These are phyloP conservation scores for Luzula sylvatica DNA, from an alignment of 176 grass and related monocot genomes.

Conservation along the genomic window DNA sequence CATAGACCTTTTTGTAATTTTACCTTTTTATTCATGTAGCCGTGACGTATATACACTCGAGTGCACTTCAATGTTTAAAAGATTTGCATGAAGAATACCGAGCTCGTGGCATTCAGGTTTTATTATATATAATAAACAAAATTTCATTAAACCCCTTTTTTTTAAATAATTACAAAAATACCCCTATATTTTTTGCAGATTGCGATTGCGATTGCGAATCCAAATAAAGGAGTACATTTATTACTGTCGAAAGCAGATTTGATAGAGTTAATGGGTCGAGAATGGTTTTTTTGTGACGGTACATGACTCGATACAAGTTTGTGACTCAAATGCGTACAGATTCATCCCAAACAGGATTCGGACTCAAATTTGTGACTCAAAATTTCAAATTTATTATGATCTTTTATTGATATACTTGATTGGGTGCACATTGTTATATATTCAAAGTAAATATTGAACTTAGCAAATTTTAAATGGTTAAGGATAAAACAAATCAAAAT, in stretches of 20 bases:
- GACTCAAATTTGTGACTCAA: too few relatives aligned
- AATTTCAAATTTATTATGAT: too few relatives aligned
- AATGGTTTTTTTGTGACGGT: constrained; percentile 87
- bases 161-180: too few relatives aligned
- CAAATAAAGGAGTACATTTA: constrained; percentile 62
- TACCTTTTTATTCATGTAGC: constrained; percentile 39
- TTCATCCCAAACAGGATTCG: too few relatives aligned
- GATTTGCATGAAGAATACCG: constrained; percentile 84
- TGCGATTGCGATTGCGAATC: constrained; percentile 80
- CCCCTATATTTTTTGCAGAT: constrained; percentile 62
- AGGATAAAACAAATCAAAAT: too few relatives aligned
- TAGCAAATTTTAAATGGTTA: too few relatives aligned
- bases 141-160: too few relatives aligned
- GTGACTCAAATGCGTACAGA: too few relatives aligned
- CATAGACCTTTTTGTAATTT: not conserved
- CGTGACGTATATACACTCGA: constrained; percentile 90
- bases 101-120: constrained; percentile 62
- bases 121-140: too few relatives aligned
- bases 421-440: too few relatives aligned
- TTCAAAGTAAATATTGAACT: too few relatives aligned
- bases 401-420: too few relatives aligned
- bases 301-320: constrained; percentile 79
- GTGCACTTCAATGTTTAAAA: constrained; percentile 92
- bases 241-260: constrained; percentile 63
- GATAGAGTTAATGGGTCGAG: constrained; percentile 54